Evolutionary conservation across 2,329 filamentous ascomycete genomes (phyloP).

Genomic region (Botrytis hyacinthi): DNA sequence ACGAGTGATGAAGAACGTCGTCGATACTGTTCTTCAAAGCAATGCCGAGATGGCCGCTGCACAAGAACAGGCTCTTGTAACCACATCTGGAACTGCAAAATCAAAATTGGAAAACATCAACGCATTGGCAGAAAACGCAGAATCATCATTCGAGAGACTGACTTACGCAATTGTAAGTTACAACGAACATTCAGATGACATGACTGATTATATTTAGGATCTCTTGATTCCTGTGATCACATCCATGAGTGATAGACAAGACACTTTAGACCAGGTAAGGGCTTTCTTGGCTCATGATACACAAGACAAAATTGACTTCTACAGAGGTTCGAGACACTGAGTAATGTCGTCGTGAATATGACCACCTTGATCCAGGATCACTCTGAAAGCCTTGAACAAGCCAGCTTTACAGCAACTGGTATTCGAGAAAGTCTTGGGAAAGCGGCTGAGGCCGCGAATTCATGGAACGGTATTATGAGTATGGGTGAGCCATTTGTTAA

Average conservation of each 20-base stretch:
- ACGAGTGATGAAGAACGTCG: slow-evolving; percentile 24
- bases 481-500: slow-evolving; percentile 24
- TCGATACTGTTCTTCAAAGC: slow-evolving; percentile 25
- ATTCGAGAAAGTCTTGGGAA: slow-evolving; percentile 33
- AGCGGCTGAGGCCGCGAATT: slow-evolving; percentile 27
- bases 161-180: slow-evolving; percentile 28
- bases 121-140: slow-evolving; percentile 28
- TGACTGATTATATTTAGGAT: slow-evolving; percentile 23
- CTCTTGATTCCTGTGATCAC: slow-evolving; percentile 28
- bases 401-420: slow-evolving; percentile 26
- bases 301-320: not conserved
- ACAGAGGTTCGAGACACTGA: slow-evolving; percentile 31
- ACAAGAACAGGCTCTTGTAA: slow-evolving; percentile 33
- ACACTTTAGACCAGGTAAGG: slow-evolving; percentile 31
- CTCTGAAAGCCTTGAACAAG: slow-evolving; percentile 30
- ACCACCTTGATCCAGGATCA: slow-evolving; percentile 32
- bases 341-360: slow-evolving; percentile 29
- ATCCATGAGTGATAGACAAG: slow-evolving; percentile 29
- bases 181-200: not conserved
- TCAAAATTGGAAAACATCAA: slow-evolving; percentile 28
- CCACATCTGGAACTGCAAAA: slow-evolving; percentile 28
- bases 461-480: slow-evolving; percentile 25
- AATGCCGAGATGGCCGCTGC: slow-evolving; percentile 36
- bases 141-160: slow-evolving; percentile 26
- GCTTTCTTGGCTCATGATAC: not conserved